A percentile compares a stretch with the other conserved stretches of the same genome.
phyloP scores from a whole-genome alignment of 495 filamentous ascomycete species.

The Cairneyella variabilis region DNA sequence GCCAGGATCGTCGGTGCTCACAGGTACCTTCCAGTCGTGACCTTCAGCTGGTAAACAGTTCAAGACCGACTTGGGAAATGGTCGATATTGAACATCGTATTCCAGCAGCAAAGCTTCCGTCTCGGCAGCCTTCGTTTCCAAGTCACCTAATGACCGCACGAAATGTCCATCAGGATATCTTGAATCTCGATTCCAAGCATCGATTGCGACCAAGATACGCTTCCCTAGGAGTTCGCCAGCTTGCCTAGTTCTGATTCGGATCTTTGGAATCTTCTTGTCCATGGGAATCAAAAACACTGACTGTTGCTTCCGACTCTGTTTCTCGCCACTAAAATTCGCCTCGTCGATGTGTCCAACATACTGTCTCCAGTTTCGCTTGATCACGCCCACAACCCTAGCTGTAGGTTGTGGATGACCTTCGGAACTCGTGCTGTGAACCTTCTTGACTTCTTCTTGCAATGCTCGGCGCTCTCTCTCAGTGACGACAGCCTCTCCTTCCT shows the following conservation, averaged over 20 bases:
- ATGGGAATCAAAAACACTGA: constrained; percentile 93
- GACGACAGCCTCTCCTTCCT: constrained; percentile 65
- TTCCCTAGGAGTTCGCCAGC: constrained; percentile 83
- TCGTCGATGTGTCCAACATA: constrained; percentile 94
- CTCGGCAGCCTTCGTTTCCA: constrained; percentile 93
- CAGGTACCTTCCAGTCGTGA: constrained; percentile 89
- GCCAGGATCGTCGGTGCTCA: constrained; percentile 68
- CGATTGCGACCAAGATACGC: constrained; percentile 90
- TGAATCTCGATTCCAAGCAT: constrained; percentile 90
- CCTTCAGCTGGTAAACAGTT: constrained; percentile 91
- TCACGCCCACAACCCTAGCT: constrained; percentile 84
- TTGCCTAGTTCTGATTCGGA: constrained; percentile 85
- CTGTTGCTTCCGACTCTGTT: constrained; percentile 77
- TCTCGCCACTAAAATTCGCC: constrained; percentile 70
- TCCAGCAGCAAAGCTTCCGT: constrained; percentile 93
- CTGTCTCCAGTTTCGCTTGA: constrained; percentile 95
- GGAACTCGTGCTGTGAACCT: constrained; percentile 68
- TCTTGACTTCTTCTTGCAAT: constrained; percentile 85
- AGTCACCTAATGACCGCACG: constrained; percentile 83
- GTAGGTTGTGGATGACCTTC: constrained; percentile 88
- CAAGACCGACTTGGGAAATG: constrained; percentile 90
- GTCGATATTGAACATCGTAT: constrained; percentile 95
- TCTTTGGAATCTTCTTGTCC: constrained; percentile 97
- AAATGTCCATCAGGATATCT: constrained; percentile 92
- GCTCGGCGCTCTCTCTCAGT: constrained; percentile 81